Evolutionary conservation across 2,329 filamentous ascomycete genomes (phyloP), one percentile per base, ranked within the genome.

Genomic region (Neofusicoccum sp.): DNA sequence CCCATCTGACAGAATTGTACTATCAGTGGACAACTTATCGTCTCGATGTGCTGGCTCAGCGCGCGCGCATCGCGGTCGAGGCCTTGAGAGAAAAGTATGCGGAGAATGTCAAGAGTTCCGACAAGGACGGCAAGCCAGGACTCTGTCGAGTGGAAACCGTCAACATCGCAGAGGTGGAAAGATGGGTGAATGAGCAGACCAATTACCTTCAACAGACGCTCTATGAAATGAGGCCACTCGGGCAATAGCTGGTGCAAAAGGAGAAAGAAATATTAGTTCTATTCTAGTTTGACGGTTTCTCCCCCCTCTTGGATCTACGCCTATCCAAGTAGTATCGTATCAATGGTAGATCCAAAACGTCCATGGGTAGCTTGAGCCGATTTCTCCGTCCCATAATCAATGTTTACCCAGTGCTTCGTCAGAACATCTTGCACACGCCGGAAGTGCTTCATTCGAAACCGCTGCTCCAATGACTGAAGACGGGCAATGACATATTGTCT

Each of bases 101-200:
- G 36, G 62, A 68, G 45, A 70, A 71, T 37, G 63, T 74, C 4
- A 58, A 58, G 37, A 48, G 50, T 8, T 58, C 43, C 2, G 69
- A 71, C 50, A 64, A 73, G 45, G 45, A 49, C 47, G 69, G 68
- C 1, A 69, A 68, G 58, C 28, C 43, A 22, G 72, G 70, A 0
- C 28, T 69, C n/a, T 74, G 71, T 34, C 60, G 56, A 2, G 63
- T 69, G 11, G 71, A 73, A 52, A 73, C 71, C n/a, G 71, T 74
- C 16, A 66, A 70, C 41, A 41, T 69, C 3, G 61, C 62, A 2
- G 67, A 69, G 43, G 59, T 73, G 11, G 56, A 68, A 50, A 66
- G 65, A 49, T 75, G 73, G 72, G 64, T 66, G 2, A 61, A 70
- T 37, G 69, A 71, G 50, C 67, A 71, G 67, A 70, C 74, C n/a